Percentiles rank a stretch among this genome's conserved stretches.
These are phyloP conservation scores for Phaffomyces thermotolerans DNA, from an alignment of 805 yeast genomes.

Conservation along the genomic window DNA sequence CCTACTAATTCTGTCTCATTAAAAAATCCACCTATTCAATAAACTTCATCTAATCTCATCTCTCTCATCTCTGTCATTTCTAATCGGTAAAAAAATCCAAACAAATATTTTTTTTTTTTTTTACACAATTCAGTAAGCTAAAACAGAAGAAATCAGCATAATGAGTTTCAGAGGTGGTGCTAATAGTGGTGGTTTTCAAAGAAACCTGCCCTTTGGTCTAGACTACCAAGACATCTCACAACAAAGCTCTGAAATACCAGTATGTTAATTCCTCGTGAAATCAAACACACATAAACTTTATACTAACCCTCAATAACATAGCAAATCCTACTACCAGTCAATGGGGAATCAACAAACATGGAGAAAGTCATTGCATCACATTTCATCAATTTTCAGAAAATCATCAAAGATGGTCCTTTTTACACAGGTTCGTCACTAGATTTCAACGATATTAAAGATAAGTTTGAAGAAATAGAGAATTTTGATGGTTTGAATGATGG, in stretches of 20 bases:
- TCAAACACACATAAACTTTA: too few species aligned
- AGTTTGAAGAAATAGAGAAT: conserved; percentile 23
- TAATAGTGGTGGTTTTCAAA: conserved; percentile 32
- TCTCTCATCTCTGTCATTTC: background rate
- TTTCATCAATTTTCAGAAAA: conserved; percentile 43
- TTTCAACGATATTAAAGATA: conserved; percentile 15
- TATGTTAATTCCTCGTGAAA: background rate
- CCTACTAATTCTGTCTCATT: background rate
- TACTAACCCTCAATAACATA: conserved; percentile 3
- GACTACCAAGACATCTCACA: conserved; percentile 54
- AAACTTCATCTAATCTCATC: too few species aligned
- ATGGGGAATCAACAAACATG: conserved; percentile 43
- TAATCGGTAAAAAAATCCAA: background rate
- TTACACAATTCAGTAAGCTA: too few species aligned
- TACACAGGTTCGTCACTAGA: conserved; percentile 48
- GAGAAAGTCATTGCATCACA: conserved; percentile 51
- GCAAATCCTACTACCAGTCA: conserved; percentile 51
- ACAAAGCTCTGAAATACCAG: conserved; percentile 28
- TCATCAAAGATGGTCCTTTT: conserved; percentile 61
- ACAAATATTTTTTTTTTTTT: background rate
- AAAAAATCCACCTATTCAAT: too few species aligned
- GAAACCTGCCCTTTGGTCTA: conserved; percentile 60
- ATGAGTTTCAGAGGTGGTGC: conserved; percentile 53
- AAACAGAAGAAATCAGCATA: background rate
- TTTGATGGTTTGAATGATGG: conserved; percentile 53